Conservation (phyloP, 257 asterid species). For the Solanum arcanum region DNA sequence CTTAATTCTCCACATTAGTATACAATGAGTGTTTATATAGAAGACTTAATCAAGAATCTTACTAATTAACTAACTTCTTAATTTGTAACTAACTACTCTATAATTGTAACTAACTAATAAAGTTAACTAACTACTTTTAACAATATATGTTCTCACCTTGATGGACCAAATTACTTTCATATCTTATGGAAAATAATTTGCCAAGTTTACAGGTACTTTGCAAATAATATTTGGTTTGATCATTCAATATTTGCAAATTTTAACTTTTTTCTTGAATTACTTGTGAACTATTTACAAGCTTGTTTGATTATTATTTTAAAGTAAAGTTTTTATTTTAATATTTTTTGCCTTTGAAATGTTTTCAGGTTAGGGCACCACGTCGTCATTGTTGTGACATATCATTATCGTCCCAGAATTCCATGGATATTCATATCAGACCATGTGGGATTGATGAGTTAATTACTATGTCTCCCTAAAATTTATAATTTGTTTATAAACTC, state of each 20-base stretch:
- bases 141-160: too few species aligned
- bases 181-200: background rate
- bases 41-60: too few species aligned
- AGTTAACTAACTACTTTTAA: too few species aligned
- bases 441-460: slow-evolving; percentile 43
- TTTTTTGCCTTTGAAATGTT: background rate
- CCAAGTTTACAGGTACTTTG: background rate
- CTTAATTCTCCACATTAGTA: too few species aligned
- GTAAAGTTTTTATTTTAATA: background rate
- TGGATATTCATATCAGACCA: slow-evolving; percentile 35
- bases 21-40: too few species aligned
- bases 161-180: background rate
- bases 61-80: too few species aligned
- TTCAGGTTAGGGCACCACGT: slow-evolving; percentile 39
- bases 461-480: slow-evolving; percentile 12
- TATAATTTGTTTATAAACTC: background rate
- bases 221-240: background rate
- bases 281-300: background rate
- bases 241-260: background rate
- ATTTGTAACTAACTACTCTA: too few species aligned
- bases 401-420: slow-evolving; percentile 15
- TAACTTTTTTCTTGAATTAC: background rate
- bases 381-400: slow-evolving; percentile 55
- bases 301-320: background rate
- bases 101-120: too few species aligned